Evolutionary conservation across 441 rosid species (phyloP), one percentile per base, ranked within the genome.

Genomic region (Omphalea diandra): DNA sequence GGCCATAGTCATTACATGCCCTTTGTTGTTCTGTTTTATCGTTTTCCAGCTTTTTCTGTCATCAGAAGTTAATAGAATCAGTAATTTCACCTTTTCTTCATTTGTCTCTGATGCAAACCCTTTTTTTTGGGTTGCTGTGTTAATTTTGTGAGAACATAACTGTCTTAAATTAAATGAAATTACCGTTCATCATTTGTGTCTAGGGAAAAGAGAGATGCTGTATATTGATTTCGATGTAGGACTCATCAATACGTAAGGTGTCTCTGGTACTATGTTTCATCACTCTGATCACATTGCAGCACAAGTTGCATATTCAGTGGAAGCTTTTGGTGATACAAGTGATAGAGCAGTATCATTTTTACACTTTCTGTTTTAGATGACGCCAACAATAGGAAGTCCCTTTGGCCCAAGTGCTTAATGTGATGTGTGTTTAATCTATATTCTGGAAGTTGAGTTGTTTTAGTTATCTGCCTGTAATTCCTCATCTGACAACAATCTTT

Each of bases 1-100:
- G 47, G 63, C 49, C 54, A 36, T 56, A 29, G 56, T 66, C 69
- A 57, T 54, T 66, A 46, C 70, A 56, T 61, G 74, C 46, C 7
- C 31, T 47, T 47, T 74, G 46, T 66, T 65, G 27, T 52, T 67
- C 59, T 50, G 58, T 33, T 36, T 55, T 57, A n/a, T 55, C 10
- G 32, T 65, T 41, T 35, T 20, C 38, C 46, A 17, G 7, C 49
- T 60, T 31, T n/a, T 26, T 54, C 53, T 50, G 6, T 66, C 52
- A 2, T 57, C 31, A 43, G 63, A 58, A 73, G 55, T 32, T 69
- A 75, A 55, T 67, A 59, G 55, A 44, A 44, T 44, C 24, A 12
- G 33, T 5, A 49, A 58, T 50, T 57, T 71, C 27, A 47, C 38
- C 68, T 65, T 58, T 11, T 50, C 26, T 17, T 69, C 32, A 2